Percentiles rank a stretch among this genome's conserved stretches.
phyloP scores from a whole-genome alignment of 768 basidiomycete species.

The Amanita molliuscula region DNA sequence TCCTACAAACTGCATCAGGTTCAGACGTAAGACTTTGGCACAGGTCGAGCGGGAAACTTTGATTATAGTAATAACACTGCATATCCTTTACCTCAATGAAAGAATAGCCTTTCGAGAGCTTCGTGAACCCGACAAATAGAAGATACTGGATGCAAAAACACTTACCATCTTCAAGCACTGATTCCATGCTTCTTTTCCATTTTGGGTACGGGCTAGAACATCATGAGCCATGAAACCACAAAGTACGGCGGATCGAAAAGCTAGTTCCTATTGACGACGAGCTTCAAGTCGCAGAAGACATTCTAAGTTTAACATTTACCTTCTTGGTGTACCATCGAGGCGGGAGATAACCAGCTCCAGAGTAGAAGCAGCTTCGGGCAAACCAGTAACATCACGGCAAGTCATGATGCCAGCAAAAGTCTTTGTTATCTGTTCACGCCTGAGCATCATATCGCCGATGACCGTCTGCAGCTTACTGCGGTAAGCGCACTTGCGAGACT shows the following conservation, averaged over 20 bases:
- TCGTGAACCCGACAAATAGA: background rate
- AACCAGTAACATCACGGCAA: slow-evolving; percentile 51
- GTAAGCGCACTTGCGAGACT: slow-evolving; percentile 54
- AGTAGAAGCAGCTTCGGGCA: slow-evolving; percentile 65
- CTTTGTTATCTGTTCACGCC: slow-evolving; percentile 32
- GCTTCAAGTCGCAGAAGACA: slow-evolving; percentile 6
- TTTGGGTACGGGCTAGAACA: slow-evolving; percentile 39
- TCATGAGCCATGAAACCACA: background rate
- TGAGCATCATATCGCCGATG: background rate
- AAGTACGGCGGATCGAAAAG: slow-evolving; percentile 51
- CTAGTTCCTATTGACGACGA: slow-evolving; percentile 38
- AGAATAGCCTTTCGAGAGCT: slow-evolving; percentile 43
- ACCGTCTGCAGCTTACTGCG: slow-evolving; percentile 28
- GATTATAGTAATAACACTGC: background rate
- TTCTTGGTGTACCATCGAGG: slow-evolving; percentile 52
- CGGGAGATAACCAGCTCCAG: slow-evolving; percentile 37
- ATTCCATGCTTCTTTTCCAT: slow-evolving; percentile 65
- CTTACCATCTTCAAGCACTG: slow-evolving; percentile 61
- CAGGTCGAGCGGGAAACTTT: slow-evolving; percentile 26
- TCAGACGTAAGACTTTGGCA: slow-evolving; percentile 8
- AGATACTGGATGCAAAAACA: background rate
- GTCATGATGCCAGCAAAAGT: slow-evolving; percentile 44
- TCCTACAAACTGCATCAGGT: slow-evolving; percentile 22
- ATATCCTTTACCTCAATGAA: slow-evolving; percentile 42
- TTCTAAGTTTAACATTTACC: slow-evolving; percentile 17